Evolutionary conservation across 768 basidiomycete species (phyloP).

Genomic region (Amanita pallidorosea): DNA sequence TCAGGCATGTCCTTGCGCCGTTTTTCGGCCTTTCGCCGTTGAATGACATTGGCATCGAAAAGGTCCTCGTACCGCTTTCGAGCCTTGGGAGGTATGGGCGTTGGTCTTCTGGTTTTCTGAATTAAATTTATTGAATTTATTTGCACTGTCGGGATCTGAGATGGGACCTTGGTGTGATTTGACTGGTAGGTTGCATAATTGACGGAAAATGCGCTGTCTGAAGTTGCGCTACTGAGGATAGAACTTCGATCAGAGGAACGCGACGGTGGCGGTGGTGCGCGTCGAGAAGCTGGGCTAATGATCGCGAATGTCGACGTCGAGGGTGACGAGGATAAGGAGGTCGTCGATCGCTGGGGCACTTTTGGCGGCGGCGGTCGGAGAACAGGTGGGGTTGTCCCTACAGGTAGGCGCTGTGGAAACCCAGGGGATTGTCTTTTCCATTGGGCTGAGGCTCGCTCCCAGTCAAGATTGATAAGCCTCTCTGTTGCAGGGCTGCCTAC

Average conservation of each 20-base stretch:
- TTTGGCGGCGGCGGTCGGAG: constrained; percentile 16
- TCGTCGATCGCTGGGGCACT: constrained; percentile 16
- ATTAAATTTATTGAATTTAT: constrained; percentile 6
- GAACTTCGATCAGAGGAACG: constrained; percentile 56
- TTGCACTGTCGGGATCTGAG: constrained; percentile 3
- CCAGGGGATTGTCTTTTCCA: constrained; percentile 29
- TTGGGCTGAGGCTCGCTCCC: constrained; percentile 34
- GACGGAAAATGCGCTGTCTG: constrained; percentile 21
- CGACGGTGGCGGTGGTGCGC: constrained; percentile 32
- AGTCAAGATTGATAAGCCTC: constrained; percentile 33
- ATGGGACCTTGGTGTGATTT: constrained; percentile 3
- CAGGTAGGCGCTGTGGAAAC: constrained; percentile 34
- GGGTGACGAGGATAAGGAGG: constrained; percentile 20
- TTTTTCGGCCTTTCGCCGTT: constrained; percentile 31
- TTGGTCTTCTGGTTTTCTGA: constrained; percentile 35
- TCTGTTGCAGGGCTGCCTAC: constrained; percentile 42
- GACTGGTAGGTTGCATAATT: constrained; percentile 6
- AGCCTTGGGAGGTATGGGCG: constrained; percentile 57
- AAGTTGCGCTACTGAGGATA: constrained; percentile 40
- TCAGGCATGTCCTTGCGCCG: constrained; percentile 20
- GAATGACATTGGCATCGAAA: constrained; percentile 49
- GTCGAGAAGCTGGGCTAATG: constrained; percentile 27
- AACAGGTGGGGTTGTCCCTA: constrained; percentile 18
- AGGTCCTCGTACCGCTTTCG: constrained; percentile 57
- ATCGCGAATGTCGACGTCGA: constrained; percentile 23